A percentile compares a stretch with the other conserved stretches of the same genome.
Evolutionary conservation across 805 yeast genomes (phyloP).

Genomic region (Nakazawaea laoshanensis): DNA sequence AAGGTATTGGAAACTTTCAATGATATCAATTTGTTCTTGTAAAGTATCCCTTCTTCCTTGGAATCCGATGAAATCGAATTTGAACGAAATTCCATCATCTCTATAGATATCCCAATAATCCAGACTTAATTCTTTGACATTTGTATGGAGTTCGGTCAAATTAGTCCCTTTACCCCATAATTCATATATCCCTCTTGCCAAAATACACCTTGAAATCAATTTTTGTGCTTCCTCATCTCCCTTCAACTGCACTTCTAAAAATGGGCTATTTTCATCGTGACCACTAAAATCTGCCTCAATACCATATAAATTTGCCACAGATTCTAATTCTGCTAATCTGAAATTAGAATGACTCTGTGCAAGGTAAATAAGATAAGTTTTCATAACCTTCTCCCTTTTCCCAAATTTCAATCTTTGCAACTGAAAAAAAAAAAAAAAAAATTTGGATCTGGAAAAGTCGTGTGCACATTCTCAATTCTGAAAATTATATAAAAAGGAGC

Average conservation of each 20-base stretch:
- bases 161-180: constrained; percentile 68
- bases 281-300: constrained; percentile 50
- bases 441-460: too few relatives aligned
- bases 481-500: too few relatives aligned
- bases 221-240: constrained; percentile 59
- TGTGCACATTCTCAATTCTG: too few relatives aligned
- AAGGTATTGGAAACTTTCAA: constrained; percentile 66
- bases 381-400: constrained; percentile 13
- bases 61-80: constrained; percentile 74
- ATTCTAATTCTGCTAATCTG: constrained; percentile 74
- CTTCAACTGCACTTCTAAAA: constrained; percentile 56
- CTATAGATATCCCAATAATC: constrained; percentile 16
- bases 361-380: constrained; percentile 65
- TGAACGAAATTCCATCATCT: constrained; percentile 48
- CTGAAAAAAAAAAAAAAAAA: neutral
- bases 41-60: constrained; percentile 54
- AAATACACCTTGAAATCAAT: constrained; percentile 58
- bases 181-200: constrained; percentile 73
- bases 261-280: constrained; percentile 60
- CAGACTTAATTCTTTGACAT: constrained; percentile 26
- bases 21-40: constrained; percentile 45
- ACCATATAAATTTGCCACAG: constrained; percentile 61
- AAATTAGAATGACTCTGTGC: constrained; percentile 81
- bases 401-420: neutral
- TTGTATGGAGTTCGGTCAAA: constrained; percentile 49